Evolutionary conservation across 257 asterid species (phyloP).

Genomic region (Scutellaria baicalensis): DNA sequence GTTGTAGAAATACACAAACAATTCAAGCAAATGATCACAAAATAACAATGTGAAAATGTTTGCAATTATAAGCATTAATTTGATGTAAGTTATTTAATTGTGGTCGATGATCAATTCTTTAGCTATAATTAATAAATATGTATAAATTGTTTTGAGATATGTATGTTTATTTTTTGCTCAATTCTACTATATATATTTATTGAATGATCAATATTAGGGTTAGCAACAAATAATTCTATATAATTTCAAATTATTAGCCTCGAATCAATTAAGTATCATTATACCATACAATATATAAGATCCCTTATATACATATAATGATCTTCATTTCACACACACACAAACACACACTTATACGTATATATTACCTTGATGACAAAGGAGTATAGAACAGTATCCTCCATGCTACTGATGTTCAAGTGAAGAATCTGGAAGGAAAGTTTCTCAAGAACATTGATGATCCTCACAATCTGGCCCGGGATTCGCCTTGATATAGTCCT

Average conservation of each 20-base stretch:
- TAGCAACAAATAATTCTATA: background rate
- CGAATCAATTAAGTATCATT: background rate
- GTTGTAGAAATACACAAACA: too few relatives aligned
- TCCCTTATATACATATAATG: too few relatives aligned
- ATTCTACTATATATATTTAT: background rate
- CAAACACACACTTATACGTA: too few relatives aligned
- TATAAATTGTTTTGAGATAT: background rate
- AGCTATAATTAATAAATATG: background rate
- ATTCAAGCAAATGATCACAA: background rate
- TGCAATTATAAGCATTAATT: background rate
- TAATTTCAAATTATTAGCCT: background rate
- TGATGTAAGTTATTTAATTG: background rate
- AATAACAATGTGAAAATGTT: background rate
- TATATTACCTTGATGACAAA: conserved; percentile 92
- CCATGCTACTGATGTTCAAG: conserved; percentile 89
- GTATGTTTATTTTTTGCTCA: background rate
- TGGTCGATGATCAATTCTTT: background rate
- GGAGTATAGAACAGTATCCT: conserved; percentile 89
- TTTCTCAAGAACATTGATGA: conserved; percentile 59
- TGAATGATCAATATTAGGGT: background rate
- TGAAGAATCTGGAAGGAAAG: conserved; percentile 74
- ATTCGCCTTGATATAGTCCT: conserved; percentile 62
- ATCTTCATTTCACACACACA: too few relatives aligned
- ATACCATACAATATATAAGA: background rate
- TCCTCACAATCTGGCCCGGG: conserved; percentile 66